Percentiles rank a stretch among this genome's conserved stretches.
Evolutionary conservation across 192 early-diverging fungal species (phyloP).

Genomic region (Gorgonomyces haynaldii): DNA sequence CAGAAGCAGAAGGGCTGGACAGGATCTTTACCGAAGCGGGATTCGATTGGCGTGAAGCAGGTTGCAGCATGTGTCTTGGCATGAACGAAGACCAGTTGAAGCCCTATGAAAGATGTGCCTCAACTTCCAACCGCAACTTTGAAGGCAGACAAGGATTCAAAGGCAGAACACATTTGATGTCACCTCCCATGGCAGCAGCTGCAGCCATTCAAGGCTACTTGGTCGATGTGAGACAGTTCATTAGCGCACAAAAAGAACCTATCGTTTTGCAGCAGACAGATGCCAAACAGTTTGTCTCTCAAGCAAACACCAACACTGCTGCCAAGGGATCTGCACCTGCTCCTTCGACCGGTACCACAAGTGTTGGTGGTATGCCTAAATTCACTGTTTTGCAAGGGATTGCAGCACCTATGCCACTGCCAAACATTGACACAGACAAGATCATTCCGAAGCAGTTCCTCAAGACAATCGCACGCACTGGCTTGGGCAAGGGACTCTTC

Average conservation of each 20-base stretch:
- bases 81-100: constrained; percentile 65
- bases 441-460: constrained; percentile 69
- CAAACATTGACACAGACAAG: constrained; percentile 63
- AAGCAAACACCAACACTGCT: constrained; percentile 13
- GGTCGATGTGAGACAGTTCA: constrained; percentile 44
- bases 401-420: constrained; percentile 44
- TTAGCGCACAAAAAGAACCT: constrained; percentile 3
- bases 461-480: constrained; percentile 62
- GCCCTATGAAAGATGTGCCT: constrained; percentile 56
- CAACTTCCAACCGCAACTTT: constrained; percentile 65
- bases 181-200: constrained; percentile 60
- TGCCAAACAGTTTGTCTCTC: constrained; percentile 19
- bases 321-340: constrained; percentile 4
- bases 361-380: constrained; percentile 36
- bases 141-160: constrained; percentile 58
- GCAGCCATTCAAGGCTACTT: constrained; percentile 52
- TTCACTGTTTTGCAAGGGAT: constrained; percentile 49
- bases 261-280: constrained; percentile 12
- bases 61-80: constrained; percentile 50
- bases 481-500: constrained; percentile 49
- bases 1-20: constrained; percentile 58
- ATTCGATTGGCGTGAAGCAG: constrained; percentile 56
- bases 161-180: constrained; percentile 53
- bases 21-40: constrained; percentile 55
- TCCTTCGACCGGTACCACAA: no score